Evolutionary conservation across 495 filamentous ascomycete genomes (phyloP).

Genomic region (Xylaria cubensis): DNA sequence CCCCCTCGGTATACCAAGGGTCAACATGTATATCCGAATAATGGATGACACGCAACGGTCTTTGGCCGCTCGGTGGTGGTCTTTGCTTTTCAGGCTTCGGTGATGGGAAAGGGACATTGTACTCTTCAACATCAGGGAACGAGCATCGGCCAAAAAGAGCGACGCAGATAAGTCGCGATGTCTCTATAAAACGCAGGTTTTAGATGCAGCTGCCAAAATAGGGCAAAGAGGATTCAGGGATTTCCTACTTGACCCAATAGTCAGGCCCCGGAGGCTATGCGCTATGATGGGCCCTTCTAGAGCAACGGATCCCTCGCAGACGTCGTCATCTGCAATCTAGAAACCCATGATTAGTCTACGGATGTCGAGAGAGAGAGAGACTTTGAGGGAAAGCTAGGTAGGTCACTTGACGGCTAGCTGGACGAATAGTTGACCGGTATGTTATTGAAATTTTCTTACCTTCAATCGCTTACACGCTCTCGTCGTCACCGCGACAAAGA

Average conservation of each 20-base stretch:
- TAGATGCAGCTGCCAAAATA: neutral
- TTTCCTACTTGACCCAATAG: conserved; percentile 44
- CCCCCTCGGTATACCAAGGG: conserved; percentile 55
- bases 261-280: conserved; percentile 52
- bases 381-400: neutral
- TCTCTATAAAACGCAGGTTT: conserved; percentile 27
- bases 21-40: conserved; percentile 65
- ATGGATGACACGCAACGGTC: conserved; percentile 59
- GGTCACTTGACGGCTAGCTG: neutral
- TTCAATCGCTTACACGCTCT: conserved; percentile 54
- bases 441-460: conserved; percentile 35
- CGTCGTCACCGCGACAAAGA: conserved; percentile 50
- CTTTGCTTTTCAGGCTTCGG: conserved; percentile 48
- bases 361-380: neutral
- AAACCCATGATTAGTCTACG: neutral
- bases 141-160: conserved; percentile 57
- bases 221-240: neutral
- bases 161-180: conserved; percentile 56
- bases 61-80: conserved; percentile 52
- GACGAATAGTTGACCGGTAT: neutral
- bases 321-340: conserved; percentile 54
- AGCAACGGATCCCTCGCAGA: conserved; percentile 55
- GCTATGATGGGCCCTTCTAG: conserved; percentile 59
- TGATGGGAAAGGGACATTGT: conserved; percentile 53
- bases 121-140: conserved; percentile 51